Percentiles rank a stretch among this genome's conserved stretches.
Evolutionary conservation across 1,284 basidiomycete genomes (phyloP).

Genomic region (Rhodofomes roseus): DNA sequence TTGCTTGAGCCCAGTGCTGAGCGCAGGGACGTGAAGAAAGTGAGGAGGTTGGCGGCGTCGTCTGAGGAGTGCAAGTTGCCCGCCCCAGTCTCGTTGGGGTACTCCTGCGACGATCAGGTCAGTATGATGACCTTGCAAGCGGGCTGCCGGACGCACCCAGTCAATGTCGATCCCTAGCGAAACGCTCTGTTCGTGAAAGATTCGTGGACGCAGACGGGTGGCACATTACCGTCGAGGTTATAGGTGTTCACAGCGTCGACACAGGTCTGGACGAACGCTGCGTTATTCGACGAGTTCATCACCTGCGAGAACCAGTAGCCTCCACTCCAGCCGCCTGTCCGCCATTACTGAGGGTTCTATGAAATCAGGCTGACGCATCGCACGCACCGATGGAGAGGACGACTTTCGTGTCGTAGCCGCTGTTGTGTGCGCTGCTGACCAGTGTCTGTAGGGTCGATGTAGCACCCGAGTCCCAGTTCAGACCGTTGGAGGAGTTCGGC

Average conservation of each 20-base stretch:
- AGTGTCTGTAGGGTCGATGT: conserved; percentile 53
- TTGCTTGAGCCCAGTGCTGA: conserved; percentile 48
- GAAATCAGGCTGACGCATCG: not conserved
- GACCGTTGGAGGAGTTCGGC: conserved; percentile 53
- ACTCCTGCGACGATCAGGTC: conserved; percentile 42
- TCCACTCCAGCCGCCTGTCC: conserved; percentile 48
- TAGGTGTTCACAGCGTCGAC: conserved; percentile 56
- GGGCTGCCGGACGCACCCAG: conserved; percentile 39
- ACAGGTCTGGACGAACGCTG: conserved; percentile 60
- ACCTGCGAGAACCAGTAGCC: conserved; percentile 65
- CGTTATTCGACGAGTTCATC: conserved; percentile 43
- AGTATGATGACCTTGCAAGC: not conserved
- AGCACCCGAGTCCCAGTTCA: conserved; percentile 57
- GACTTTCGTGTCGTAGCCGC: conserved; percentile 57
- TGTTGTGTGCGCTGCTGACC: conserved; percentile 56
- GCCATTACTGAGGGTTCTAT: not conserved
- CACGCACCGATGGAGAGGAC: conserved; percentile 69
- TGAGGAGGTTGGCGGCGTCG: conserved; percentile 68
- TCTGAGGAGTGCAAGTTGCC: conserved; percentile 58
- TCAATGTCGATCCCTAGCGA: conserved; percentile 63
- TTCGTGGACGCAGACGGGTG: not conserved
- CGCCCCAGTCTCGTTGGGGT: conserved; percentile 63
- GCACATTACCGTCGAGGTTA: conserved; percentile 54
- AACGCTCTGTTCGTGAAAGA: not conserved
- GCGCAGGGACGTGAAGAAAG: conserved; percentile 62